phyloP scores from a whole-genome alignment of 2,329 filamentous ascomycete species.

The Cladobotryum protrusum region DNA sequence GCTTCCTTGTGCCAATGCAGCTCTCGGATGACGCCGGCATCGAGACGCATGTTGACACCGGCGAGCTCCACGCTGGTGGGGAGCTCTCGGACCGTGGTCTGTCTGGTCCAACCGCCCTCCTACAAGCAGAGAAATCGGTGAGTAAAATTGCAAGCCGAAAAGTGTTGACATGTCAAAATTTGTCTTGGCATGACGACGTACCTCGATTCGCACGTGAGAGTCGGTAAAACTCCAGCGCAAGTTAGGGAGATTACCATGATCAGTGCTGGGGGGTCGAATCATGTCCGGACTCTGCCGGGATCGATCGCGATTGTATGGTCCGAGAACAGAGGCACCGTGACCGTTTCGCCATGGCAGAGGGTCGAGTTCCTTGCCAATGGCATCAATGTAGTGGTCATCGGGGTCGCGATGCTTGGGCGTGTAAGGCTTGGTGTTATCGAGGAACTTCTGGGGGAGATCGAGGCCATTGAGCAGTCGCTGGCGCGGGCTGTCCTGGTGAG shows the following conservation, averaged over 20 bases:
- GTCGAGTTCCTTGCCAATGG: slow-evolving; percentile 53
- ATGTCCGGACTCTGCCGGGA: slow-evolving; percentile 66
- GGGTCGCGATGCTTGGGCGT: slow-evolving; percentile 54
- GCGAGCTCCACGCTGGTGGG: slow-evolving; percentile 63
- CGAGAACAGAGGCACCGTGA: slow-evolving; percentile 58
- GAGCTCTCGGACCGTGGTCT: slow-evolving; percentile 63
- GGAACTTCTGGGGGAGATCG: slow-evolving; percentile 38
- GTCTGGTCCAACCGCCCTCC: slow-evolving; percentile 71
- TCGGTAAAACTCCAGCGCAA: slow-evolving; percentile 68
- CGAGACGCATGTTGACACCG: slow-evolving; percentile 72
- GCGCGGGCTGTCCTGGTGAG: slow-evolving; percentile 45
- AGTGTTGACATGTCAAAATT: slow-evolving; percentile 5
- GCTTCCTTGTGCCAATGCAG: slow-evolving; percentile 78
- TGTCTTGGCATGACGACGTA: slow-evolving; percentile 23
- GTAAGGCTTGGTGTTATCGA: slow-evolving; percentile 44
- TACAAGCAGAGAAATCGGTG: slow-evolving; percentile 27
- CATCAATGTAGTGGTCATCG: slow-evolving; percentile 56
- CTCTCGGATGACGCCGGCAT: slow-evolving; percentile 66
- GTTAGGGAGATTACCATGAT: slow-evolving; percentile 63
- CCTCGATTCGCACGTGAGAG: slow-evolving; percentile 58
- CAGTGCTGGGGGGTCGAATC: slow-evolving; percentile 65
- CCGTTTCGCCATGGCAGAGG: slow-evolving; percentile 61
- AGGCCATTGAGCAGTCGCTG: slow-evolving; percentile 48
- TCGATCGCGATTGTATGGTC: slow-evolving; percentile 62
- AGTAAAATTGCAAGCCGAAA: background rate